Percentiles rank a stretch among this genome's conserved stretches.
Evolutionary conservation across 768 basidiomycete species (phyloP).

Genomic region (Amanita exitialis): DNA sequence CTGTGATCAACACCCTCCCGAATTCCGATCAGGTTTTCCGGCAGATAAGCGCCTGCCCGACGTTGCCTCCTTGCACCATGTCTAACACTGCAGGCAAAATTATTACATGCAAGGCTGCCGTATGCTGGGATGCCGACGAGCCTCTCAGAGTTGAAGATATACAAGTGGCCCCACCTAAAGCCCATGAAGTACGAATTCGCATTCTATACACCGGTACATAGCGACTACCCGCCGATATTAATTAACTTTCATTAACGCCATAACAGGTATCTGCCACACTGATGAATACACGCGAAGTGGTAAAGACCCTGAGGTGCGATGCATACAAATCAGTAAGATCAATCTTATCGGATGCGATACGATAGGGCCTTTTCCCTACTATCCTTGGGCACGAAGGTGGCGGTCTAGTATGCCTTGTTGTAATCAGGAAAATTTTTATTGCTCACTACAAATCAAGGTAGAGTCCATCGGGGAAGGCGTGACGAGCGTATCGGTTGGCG

Average conservation of each 20-base stretch:
- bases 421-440: neutral
- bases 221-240: neutral
- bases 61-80: no score
- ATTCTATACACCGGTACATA: constrained; percentile 80
- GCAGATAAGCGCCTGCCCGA: constrained; percentile 15
- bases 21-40: neutral
- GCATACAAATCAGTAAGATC: neutral
- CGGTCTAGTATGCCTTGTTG: constrained; percentile 56
- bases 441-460: constrained; percentile 42
- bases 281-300: constrained; percentile 97
- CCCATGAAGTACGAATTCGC: constrained; percentile 88
- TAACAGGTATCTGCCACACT: constrained; percentile 86
- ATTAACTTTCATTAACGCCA: constrained; percentile 3
- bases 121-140: constrained; percentile 92
- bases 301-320: constrained; percentile 66
- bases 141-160: constrained; percentile 83
- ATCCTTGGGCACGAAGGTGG: constrained; percentile 96
- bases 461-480: constrained; percentile 98
- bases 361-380: constrained; percentile 79
- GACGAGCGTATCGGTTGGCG: constrained; percentile 65
- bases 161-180: constrained; percentile 85
- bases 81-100: constrained; percentile 64
- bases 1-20: neutral
- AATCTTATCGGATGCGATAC: constrained; percentile 3
- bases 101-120: constrained; percentile 86